phyloP scores from a whole-genome alignment of 139 green algal genomes.

The Penium margaritaceum region DNA sequence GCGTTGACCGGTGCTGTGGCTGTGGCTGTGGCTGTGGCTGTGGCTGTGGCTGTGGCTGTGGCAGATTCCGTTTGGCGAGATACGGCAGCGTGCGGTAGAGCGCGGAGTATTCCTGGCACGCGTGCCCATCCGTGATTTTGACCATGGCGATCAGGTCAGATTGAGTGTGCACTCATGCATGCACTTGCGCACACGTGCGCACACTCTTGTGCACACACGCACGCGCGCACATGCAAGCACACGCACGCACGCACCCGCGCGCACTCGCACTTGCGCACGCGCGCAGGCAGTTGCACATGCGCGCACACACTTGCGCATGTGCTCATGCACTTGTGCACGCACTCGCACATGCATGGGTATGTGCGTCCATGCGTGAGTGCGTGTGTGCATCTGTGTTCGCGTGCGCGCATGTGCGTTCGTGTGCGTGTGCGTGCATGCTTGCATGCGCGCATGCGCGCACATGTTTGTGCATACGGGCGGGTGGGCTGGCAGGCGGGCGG shows the following conservation, averaged over 20 bases:
- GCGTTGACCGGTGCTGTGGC: too few species aligned
- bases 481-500: too few species aligned
- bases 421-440: too few species aligned
- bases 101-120: constrained; percentile 52
- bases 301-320: not conserved
- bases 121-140: constrained; percentile 65
- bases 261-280: not conserved
- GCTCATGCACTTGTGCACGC: too few species aligned
- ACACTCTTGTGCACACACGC: constrained; percentile 5
- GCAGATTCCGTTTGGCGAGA: constrained; percentile 44
- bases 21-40: too few species aligned
- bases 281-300: not conserved
- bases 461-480: too few species aligned
- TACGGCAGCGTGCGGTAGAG: constrained; percentile 47
- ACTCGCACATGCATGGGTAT: too few species aligned
- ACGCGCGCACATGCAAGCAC: not conserved
- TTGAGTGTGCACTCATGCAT: not conserved
- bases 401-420: too few species aligned
- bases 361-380: too few species aligned
- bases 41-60: not conserved
- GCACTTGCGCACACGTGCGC: not conserved
- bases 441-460: too few species aligned
- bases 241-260: not conserved
- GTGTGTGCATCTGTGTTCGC: too few species aligned
- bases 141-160: constrained; percentile 62